phyloP scores from a whole-genome alignment of 192 early-diverging fungal species.

The Chytriomyces confervae region DNA sequence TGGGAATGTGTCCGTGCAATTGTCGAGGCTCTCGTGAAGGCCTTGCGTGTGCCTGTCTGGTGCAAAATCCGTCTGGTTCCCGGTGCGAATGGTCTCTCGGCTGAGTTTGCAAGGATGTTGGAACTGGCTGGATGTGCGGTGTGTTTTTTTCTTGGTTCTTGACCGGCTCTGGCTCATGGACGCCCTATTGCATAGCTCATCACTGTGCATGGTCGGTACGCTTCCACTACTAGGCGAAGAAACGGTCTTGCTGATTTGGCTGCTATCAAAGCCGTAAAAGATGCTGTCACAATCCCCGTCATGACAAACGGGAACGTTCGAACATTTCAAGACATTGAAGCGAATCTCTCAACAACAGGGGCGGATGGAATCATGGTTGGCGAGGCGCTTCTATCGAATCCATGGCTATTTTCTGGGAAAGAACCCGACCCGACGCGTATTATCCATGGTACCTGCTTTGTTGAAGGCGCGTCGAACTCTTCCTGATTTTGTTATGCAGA shows the following conservation, averaged over 20 bases:
- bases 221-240: conserved; percentile 9
- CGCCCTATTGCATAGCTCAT: not conserved
- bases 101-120: conserved; percentile 5
- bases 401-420: conserved; percentile 27
- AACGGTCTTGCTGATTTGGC: conserved; percentile 17
- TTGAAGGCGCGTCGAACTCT: not conserved
- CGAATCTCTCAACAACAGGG: conserved; percentile 18
- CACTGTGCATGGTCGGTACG: conserved; percentile 21
- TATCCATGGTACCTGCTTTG: conserved; percentile 9
- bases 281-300: conserved; percentile 8
- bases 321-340: not conserved
- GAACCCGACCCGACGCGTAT: not conserved
- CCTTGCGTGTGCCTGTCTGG: conserved; percentile 10
- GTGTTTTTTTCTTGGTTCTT: not conserved
- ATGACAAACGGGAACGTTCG: conserved; percentile 30
- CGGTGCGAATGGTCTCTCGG: not conserved
- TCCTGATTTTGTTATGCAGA: not conserved
- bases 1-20: conserved; percentile 13
- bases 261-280: not conserved
- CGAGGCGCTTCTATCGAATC: conserved; percentile 28
- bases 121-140: conserved; percentile 4
- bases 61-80: conserved; percentile 30
- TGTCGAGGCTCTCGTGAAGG: not conserved
- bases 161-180: not conserved
- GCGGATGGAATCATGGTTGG: conserved; percentile 37